Evolutionary conservation across 2,329 filamentous ascomycete species (phyloP), one percentile per base, ranked within the genome.

Genomic region (Colletotrichum eleusines): DNA sequence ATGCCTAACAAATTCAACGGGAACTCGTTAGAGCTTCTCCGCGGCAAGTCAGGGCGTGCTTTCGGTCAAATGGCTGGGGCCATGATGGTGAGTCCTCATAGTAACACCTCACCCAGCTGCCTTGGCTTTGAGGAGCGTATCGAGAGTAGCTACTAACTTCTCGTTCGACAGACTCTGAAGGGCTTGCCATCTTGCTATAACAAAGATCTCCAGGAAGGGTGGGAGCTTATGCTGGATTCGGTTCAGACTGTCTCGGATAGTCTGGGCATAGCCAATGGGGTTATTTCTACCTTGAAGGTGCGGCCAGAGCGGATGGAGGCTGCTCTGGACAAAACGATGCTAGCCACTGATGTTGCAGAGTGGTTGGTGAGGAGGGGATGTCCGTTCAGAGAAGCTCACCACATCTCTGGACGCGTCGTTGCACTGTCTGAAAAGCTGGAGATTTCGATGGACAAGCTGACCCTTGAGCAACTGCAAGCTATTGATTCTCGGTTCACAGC

Each of bases 371-470:
- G 87, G 59, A 89, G 87, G 75, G 89, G 88, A 53, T 89, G 93
- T 53, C 92, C 92, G 12, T 94, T 94, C 84, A 86, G 92, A 54
- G 91, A 94, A 81, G 92, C 92, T 76, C 92, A 94, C 78, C 92
- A 94, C 78, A 92, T 94, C 75, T 90, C 90, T 38, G 92, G 92
- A 26, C 87, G 88, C 50, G 87, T 91, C 1, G 92, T 95, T n/a
- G 90, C 91, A 18, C 79, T 91, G 58, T 89, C 90, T 0, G 92
- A 94, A 80, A 84, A 89, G 67, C 82, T 86, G 73, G 84, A 84
- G 35, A 84, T 86, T 4, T 84, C 90, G 16, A 51, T 31, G 48
- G 48, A 51, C 8, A 31, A 31, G 48, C 26, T 51, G 18, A 18
- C 48, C 26, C 26, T 51, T 3, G 16, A 51, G 48, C 48, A 51